Percentiles rank a stretch among this genome's conserved stretches.
Conservation (phyloP, 176 grass and related monocot species). For the Bonia amplexicaulis region DNA sequence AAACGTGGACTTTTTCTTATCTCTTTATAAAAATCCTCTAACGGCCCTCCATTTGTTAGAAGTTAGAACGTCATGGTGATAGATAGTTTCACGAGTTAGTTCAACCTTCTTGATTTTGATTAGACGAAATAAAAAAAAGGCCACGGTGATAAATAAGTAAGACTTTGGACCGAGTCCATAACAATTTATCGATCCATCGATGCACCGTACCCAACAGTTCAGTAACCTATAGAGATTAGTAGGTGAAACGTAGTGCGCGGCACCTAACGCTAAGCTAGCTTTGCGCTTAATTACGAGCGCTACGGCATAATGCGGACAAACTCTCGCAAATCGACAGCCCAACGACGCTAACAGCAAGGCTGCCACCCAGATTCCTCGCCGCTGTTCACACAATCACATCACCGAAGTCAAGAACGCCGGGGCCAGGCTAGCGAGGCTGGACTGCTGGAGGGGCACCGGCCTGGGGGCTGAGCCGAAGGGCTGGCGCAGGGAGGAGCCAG, state of each 20-base stretch:
- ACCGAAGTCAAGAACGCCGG: no score
- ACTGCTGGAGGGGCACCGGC: no score
- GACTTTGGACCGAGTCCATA: background rate
- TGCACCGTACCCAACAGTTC: background rate
- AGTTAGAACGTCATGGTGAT: background rate
- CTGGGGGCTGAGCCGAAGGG: no score
- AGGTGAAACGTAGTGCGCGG: conserved; percentile 24
- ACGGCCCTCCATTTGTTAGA: background rate
- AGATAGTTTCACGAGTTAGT: background rate
- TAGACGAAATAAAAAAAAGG: background rate
- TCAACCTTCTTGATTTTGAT: background rate
- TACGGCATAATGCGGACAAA: background rate
- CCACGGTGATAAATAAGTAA: background rate
- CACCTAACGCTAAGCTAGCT: conserved; percentile 5
- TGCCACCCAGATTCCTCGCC: background rate
- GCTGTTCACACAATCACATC: conserved; percentile 1
- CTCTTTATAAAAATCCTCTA: background rate
- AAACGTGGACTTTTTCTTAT: background rate
- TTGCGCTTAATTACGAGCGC: background rate
- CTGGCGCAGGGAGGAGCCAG: no score
- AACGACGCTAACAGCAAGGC: conserved; percentile 4
- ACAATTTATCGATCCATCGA: background rate
- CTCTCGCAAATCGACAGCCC: conserved; percentile 24
- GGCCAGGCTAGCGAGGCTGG: no score
- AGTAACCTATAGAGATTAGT: background rate